phyloP scores from a whole-genome alignment of 805 yeast genomes.

The Spathaspora gorwiae region DNA sequence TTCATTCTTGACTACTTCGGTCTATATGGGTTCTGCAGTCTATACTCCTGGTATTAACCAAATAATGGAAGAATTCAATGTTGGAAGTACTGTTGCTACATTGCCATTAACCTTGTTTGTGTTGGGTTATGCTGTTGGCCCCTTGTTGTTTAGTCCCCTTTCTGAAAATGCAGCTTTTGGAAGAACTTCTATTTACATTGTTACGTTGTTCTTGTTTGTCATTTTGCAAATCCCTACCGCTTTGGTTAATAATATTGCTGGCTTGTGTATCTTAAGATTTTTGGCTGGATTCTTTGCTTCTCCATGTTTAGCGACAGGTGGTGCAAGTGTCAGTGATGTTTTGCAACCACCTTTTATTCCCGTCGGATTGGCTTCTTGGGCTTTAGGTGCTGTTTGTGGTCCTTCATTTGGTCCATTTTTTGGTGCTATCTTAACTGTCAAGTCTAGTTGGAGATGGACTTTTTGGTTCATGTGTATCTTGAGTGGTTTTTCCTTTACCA shows the following conservation, averaged over 20 bases:
- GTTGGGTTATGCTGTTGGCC: conserved; percentile 59
- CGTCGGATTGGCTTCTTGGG: conserved; percentile 47
- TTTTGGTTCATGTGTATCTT: conserved; percentile 47
- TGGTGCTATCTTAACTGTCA: conserved; percentile 48
- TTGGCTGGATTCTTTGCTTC: conserved; percentile 52
- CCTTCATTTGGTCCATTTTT: conserved; percentile 54
- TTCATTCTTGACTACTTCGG: conserved; percentile 44
- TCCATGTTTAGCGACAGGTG: conserved; percentile 56
- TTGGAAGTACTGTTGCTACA: conserved; percentile 41
- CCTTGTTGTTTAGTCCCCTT: conserved; percentile 54
- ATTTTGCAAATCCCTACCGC: conserved; percentile 57
- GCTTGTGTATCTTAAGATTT: conserved; percentile 47
- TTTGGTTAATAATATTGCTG: conserved; percentile 45
- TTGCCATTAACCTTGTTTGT: conserved; percentile 54
- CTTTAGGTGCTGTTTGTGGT: conserved; percentile 50
- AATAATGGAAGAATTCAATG: conserved; percentile 43
- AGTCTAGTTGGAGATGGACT: conserved; percentile 40
- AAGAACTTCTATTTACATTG: conserved; percentile 46
- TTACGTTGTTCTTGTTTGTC: conserved; percentile 43
- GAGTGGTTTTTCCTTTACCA: conserved; percentile 10
- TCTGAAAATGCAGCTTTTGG: conserved; percentile 54
- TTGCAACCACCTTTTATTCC: conserved; percentile 40
- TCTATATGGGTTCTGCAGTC: conserved; percentile 55
- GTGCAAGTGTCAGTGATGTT: conserved; percentile 53
- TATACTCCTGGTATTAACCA: conserved; percentile 47